Base-by-base conservation (phyloP, 495 filamentous ascomycete species). In the Neurospora sp. region DNA sequence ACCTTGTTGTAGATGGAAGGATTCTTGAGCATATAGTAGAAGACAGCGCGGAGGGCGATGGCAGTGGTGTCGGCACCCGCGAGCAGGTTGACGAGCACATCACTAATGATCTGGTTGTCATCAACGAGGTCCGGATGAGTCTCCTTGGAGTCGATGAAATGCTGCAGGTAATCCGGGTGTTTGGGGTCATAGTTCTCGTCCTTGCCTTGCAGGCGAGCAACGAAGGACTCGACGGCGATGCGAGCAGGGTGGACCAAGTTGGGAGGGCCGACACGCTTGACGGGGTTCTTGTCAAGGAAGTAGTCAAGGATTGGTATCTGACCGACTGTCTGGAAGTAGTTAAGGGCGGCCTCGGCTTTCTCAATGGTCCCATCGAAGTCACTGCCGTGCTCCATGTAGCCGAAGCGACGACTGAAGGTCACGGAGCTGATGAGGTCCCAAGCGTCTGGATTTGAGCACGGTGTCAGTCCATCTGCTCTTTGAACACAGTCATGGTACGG, bases 261-360 rank as follows among this genome's bases (percentile, higher is more conserved):
- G 20, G 80, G 77, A 8, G 81, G 81, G 18, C 81, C 81, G 71
- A 82, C 72, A 20, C 75, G 80, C 41, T 77, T 70, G 35, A 84
- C 40, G 7, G 84, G 83, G 73, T 87, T 88, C 73, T 86, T 88
- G 72, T 83, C 80, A 7, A 87, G 76, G 35, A 84, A 72, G 38
- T 79, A 76, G 76, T 88, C 87, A 8, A 88, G 75, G 70, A 75
- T 81, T 1, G 87, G 86, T 69, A 88, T 82, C 74, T 85, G 83
- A 5, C 81, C 81, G 16, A 84, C 77, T 10, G 70, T 39, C 69
- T 48, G 27, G 71, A 85, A 86, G 72, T 86, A 88, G 71, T 79
- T 80, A 41, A 87, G 77, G 69, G 83, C 79, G 39, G 82, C 78
- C 46, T 82, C 84, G 46, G 83, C 81, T 59, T 77, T 81, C 20